These are phyloP conservation scores for Coccomyxa subellipsoidea DNA, from an alignment of 163 green algal species.

Conservation along the genomic window DNA sequence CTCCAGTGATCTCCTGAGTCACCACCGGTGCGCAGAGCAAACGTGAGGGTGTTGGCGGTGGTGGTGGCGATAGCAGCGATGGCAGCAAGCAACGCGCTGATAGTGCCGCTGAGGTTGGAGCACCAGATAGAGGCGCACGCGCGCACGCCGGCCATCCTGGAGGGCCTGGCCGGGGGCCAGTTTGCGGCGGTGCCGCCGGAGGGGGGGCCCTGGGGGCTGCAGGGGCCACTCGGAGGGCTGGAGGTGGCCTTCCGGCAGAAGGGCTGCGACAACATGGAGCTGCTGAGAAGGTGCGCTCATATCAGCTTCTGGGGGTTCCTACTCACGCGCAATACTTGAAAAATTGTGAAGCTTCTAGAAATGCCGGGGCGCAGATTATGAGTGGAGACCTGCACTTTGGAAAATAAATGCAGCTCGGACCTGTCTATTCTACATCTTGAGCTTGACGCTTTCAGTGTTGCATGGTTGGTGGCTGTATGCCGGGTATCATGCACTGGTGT, in stretches of 20 bases:
- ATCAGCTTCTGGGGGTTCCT: too few species aligned
- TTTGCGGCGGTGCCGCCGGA: background rate
- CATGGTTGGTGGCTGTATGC: background rate
- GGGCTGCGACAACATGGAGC: background rate
- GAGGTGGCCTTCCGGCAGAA: background rate
- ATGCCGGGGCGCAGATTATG: too few species aligned
- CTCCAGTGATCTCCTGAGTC: too few species aligned
- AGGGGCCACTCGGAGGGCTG: background rate
- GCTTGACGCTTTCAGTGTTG: too few species aligned
- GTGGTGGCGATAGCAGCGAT: conserved; percentile 40
- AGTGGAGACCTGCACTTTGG: too few species aligned
- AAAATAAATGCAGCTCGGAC: too few species aligned
- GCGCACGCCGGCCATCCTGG: conserved; percentile 9
- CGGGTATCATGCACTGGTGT: background rate
- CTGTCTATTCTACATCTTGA: too few species aligned
- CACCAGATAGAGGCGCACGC: conserved; percentile 26
- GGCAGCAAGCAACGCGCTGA: conserved; percentile 63
- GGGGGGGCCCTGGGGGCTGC: background rate
- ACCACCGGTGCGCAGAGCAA: conserved; percentile 55
- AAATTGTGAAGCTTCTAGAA: too few species aligned
- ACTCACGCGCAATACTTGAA: too few species aligned
- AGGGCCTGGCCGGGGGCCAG: background rate
- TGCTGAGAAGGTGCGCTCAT: conserved; percentile 5
- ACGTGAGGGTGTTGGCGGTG: conserved; percentile 53
- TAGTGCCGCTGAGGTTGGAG: conserved; percentile 67